These are phyloP conservation scores for Aspergillus ibericus DNA, from an alignment of 2,329 filamentous ascomycete genomes.

Conservation along the genomic window DNA sequence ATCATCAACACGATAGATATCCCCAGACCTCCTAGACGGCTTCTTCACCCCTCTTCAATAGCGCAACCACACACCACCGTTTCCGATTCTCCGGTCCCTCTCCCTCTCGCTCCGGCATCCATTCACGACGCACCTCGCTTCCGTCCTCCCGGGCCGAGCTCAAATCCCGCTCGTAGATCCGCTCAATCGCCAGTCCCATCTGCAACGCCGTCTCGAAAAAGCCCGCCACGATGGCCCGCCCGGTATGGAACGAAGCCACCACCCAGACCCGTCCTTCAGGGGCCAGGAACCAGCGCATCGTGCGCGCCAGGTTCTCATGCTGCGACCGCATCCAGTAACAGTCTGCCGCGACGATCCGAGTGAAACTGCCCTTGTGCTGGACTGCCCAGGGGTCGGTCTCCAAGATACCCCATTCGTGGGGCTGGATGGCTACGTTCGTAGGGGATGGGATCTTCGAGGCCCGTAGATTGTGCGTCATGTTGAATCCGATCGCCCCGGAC, in stretches of 20 bases:
- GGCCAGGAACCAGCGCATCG: conserved; percentile 58
- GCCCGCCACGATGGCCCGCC: conserved; percentile 53
- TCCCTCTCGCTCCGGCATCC: conserved; percentile 49
- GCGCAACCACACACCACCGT: conserved; percentile 58
- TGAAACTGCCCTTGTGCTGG: conserved; percentile 44
- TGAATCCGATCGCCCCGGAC: conserved; percentile 46
- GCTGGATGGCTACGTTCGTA: conserved; percentile 40
- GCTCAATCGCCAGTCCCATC: conserved; percentile 51
- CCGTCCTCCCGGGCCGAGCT: conserved; percentile 39
- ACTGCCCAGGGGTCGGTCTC: conserved; percentile 41
- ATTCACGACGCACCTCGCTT: conserved; percentile 46
- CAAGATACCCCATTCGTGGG: conserved; percentile 57
- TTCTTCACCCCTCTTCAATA: conserved; percentile 29
- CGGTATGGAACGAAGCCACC: conserved; percentile 61
- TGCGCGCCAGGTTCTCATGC: conserved; percentile 56
- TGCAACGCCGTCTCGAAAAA: conserved; percentile 54
- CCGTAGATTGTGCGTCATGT: conserved; percentile 46
- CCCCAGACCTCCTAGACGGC: background rate
- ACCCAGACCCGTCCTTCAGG: conserved; percentile 45
- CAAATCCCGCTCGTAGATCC: conserved; percentile 57
- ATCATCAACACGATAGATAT: background rate
- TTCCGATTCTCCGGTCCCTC: conserved; percentile 52
- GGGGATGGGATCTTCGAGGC: background rate
- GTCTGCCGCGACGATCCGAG: conserved; percentile 59
- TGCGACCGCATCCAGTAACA: conserved; percentile 61